Evolutionary conservation across 2,329 filamentous ascomycete genomes (phyloP), one percentile per base, ranked within the genome.

Genomic region (Fusarium keratoplasticum): DNA sequence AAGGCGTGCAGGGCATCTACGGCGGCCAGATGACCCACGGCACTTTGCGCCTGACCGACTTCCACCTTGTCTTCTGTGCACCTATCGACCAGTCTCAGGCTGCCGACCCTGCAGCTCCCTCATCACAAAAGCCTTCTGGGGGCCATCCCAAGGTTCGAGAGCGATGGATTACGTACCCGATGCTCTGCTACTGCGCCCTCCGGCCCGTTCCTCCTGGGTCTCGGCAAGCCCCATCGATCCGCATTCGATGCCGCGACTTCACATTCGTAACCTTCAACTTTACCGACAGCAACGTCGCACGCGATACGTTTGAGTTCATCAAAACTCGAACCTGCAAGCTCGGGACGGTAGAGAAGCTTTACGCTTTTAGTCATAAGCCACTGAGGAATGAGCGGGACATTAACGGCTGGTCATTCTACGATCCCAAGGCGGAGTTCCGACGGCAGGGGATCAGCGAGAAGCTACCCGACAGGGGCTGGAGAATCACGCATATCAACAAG

Each of bases 181-280:
- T 98, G 83, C 94, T 99, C 78, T 90, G 90, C 44, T 90, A 92
- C 79, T 98, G 95, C 84, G 90, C 89, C 27, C 91, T 96, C 75
- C 91, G 94, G 69, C 93, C 95, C 31, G 91, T 92, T 55, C 92
- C 93, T 20, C 87, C 90, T 8, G 86, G 88, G 14, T 93, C 93
- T 67, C 89, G 91, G 60, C 89, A 95, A 70, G 89, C 91, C 35
- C 95, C 95, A 7, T 94, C 94, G 4, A 95, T 99, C 80, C 93
- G 96, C 61, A 86, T 99, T 71, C 92, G 95, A 62, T 95, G 95
- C 81, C 93, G 96, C 67, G 96, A 99, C 86, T 98, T 99, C 82
- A 96, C 91, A 58, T 98, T 95, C 83, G 91, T 98, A 70, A 95
- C 94, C 71, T 95, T 99, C 84, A 95, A 95, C 83, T 97, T 99